Percentiles rank a stretch among this genome's conserved stretches.
Conservation (phyloP, 2,329 filamentous ascomycete genomes). For the Ophiosphaerella narmari region DNA sequence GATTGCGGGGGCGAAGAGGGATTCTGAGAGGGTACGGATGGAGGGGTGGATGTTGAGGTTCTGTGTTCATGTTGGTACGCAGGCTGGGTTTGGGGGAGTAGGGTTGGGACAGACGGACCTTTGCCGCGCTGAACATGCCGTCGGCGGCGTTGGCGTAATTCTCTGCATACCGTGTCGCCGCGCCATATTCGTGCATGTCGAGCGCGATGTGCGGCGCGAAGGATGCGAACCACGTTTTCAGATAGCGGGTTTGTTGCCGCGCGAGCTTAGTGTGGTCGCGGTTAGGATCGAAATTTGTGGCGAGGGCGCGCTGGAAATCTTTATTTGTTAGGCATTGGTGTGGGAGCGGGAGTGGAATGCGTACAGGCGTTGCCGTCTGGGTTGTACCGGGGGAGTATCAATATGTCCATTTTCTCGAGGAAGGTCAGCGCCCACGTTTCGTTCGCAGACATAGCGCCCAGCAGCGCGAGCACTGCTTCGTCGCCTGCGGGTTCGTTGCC, state of each 20-base stretch:
- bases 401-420: slow-evolving; percentile 40
- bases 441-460: slow-evolving; percentile 43
- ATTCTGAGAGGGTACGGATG: slow-evolving; percentile 43
- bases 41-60: slow-evolving; percentile 43
- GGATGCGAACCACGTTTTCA: slow-evolving; percentile 38
- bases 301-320: slow-evolving; percentile 41
- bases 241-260: slow-evolving; percentile 41
- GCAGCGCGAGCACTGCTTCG: slow-evolving; percentile 40
- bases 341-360: background rate
- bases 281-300: slow-evolving; percentile 46
- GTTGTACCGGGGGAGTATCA: slow-evolving; percentile 44
- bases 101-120: slow-evolving; percentile 25
- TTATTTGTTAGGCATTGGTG: background rate
- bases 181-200: slow-evolving; percentile 46
- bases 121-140: slow-evolving; percentile 42
- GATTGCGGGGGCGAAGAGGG: slow-evolving; percentile 41
- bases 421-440: slow-evolving; percentile 37
- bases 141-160: slow-evolving; percentile 43
- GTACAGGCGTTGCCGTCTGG: slow-evolving; percentile 41
- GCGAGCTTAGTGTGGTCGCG: slow-evolving; percentile 45
- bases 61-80: slow-evolving; percentile 9
- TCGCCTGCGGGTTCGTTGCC: slow-evolving; percentile 48
- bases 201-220: slow-evolving; percentile 42
- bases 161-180: slow-evolving; percentile 27
- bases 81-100: slow-evolving; percentile 11